Evolutionary conservation across 2,329 filamentous ascomycete genomes (phyloP), one percentile per base, ranked within the genome.

Genomic region (Fusarium virguliforme): DNA sequence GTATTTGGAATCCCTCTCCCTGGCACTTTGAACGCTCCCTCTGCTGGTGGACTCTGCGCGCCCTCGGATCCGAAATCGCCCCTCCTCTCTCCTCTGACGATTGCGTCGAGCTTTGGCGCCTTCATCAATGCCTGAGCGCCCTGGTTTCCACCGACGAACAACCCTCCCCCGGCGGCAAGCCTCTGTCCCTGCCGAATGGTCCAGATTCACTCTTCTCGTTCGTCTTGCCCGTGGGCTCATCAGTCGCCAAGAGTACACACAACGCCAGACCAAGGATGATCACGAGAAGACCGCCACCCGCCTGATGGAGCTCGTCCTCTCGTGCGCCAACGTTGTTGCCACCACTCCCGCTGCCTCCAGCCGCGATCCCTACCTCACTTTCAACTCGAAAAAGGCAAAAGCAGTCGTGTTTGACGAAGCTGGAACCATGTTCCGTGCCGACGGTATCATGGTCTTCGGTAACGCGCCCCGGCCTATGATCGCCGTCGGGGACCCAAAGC

Each of bases 21-120:
- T 68, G 65, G 65, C 13, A 12, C 0, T 10, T 46, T 9, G 22
- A 37, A 6, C 5, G 4, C 1, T 68, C 64, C 0, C 8, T 68
- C 0, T 68, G 65, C 8, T 68, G 65, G 64, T 68, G 59, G 64
- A 64, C 64, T 1, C 30, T 68, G 8, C 59, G 65, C 0, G 53
- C 28, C 2, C 3, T 67, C 2, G 65, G 53, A 0, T 56, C 26
- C 1, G 2, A 3, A 0, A 1, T 0, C 0, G 57, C 54, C 1
- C 65, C 63, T 1, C 1, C 9, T 1, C 8, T 66, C 9, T 22
- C 41, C 0, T 6, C 1, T 0, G 2, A 58, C 0, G 38, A 67
- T n/a, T 62, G 48, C 8, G 0, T 12, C 0, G 13, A 54, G 1
- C 28, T 68, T 0, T 63, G 54, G 22, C 4, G 18, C 0, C 58